phyloP scores from a whole-genome alignment of 2,329 filamentous ascomycete species.

The Podosphaera xanthii region DNA sequence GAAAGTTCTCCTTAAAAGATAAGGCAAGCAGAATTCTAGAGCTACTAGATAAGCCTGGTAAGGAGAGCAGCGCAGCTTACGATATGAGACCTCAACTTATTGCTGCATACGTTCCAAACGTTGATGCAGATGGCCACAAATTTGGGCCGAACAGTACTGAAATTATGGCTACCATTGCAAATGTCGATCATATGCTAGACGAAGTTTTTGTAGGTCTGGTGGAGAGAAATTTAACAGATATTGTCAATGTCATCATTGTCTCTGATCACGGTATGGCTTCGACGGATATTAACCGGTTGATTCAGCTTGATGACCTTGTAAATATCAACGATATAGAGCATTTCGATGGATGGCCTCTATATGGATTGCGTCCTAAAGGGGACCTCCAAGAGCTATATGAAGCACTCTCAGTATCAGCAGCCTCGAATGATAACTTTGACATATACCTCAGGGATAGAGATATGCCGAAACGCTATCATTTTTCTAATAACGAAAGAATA shows the following conservation, averaged over 20 bases:
- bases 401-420: slow-evolving; percentile 30
- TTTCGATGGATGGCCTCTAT: slow-evolving; percentile 83
- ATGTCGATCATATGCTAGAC: slow-evolving; percentile 68
- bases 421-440: slow-evolving; percentile 47
- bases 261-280: slow-evolving; percentile 98
- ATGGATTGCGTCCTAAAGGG: slow-evolving; percentile 64
- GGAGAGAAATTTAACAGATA: slow-evolving; percentile 58
- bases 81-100: slow-evolving; percentile 61
- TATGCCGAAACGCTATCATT: slow-evolving; percentile 88
- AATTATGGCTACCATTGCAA: slow-evolving; percentile 51
- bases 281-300: slow-evolving; percentile 53
- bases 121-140: slow-evolving; percentile 67
- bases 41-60: slow-evolving; percentile 65
- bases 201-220: slow-evolving; percentile 54
- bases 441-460: slow-evolving; percentile 69
- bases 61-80: slow-evolving; percentile 30
- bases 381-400: slow-evolving; percentile 48
- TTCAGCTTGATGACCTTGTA: slow-evolving; percentile 78
- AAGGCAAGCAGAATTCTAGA: slow-evolving; percentile 64
- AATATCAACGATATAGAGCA: slow-evolving; percentile 58
- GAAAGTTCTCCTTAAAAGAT: slow-evolving; percentile 43
- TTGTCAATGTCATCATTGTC: slow-evolving; percentile 90
- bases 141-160: slow-evolving; percentile 92
- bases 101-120: slow-evolving; percentile 81
- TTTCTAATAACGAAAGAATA: slow-evolving; percentile 68